Conservation (phyloP, 2,329 filamentous ascomycete genomes). For the Fusarium sp. region DNA sequence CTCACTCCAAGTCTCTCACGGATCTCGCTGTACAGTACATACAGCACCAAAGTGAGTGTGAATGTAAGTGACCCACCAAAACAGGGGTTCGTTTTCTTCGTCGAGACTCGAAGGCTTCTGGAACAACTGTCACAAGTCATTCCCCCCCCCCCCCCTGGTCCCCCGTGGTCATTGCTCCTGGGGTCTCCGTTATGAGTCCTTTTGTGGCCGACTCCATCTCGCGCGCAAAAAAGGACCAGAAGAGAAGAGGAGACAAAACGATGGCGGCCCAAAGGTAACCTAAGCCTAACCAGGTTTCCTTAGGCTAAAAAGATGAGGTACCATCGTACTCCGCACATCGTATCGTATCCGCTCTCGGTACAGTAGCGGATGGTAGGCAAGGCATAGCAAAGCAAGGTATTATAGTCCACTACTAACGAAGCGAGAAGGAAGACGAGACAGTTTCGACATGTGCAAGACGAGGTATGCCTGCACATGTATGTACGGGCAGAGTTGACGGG, state of each 20-base stretch:
- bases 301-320: slow-evolving; percentile 14
- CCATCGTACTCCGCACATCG: neutral
- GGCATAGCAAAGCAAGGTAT: neutral
- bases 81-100: slow-evolving; percentile 11
- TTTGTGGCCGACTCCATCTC: slow-evolving; percentile 12
- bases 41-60: neutral
- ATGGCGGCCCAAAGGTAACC: slow-evolving; percentile 12
- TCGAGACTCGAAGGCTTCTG: slow-evolving; percentile 27
- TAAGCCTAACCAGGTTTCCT: neutral
- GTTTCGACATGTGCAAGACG: neutral
- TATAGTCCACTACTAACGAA: slow-evolving; percentile 24
- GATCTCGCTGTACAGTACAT: neutral
- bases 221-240: neutral
- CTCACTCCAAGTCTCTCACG: neutral
- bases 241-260: neutral
- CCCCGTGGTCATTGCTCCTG: slow-evolving; percentile 15
- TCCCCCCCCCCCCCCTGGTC: neutral
- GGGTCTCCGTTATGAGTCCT: slow-evolving; percentile 12
- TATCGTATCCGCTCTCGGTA: slow-evolving; percentile 28
- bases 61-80: slow-evolving; percentile 3
- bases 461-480: neutral
- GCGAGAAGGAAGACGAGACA: slow-evolving; percentile 15
- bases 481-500: neutral
- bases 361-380: neutral
- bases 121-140: slow-evolving; percentile 31